Evolutionary conservation across 371 early-diverging fungal species (phyloP), one percentile per base, ranked within the genome.

Genomic region (Apophysomyces variabilis): DNA sequence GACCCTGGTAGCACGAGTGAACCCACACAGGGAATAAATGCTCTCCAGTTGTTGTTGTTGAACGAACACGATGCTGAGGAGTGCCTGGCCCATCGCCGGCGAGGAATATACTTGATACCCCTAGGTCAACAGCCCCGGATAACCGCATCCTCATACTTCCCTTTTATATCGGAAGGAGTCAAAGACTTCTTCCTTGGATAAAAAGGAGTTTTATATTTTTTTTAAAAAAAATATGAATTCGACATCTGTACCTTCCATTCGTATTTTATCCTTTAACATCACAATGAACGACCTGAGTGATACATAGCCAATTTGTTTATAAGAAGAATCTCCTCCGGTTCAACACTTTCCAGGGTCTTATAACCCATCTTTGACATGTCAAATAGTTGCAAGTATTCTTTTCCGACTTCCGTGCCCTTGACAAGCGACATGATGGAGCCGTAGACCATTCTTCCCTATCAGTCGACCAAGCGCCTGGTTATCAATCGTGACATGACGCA

Each of bases 101-200:
- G 7, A 61, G 50, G 50, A 61, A 61, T 9, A 46, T 6, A 41
- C 47, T 47, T 16, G 61, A 46, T 21, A 61, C 46, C 5, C 61
- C 61, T n/a, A 38, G 47, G 35, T 61, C 50, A 21, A 61, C 61
- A n/a, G 3, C 61, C 61, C 61, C 46, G 50, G 32, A 38, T 36
- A 9, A 47, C 47, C 5, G 35, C 44, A 9, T 26, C 46, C 8
- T 46, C 26, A 26, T 32, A 5, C 5, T 50, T 50, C 0, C 21
- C 16, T 50, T 32, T 50, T 16, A 50, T 50, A 50, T 50, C 54
- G 54, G 54, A 16, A 7, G 54, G 21, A 0, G 54, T 50, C 16
- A 50, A 26, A 5, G 54, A 5, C 9, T 50, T 50, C 11, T 26
- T 16, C 54, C 21, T 50, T 11, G 54, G 54, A 50, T 50, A 16